These are phyloP conservation scores for Quercus phellos DNA, from an alignment of 331 rosid genomes.

Conservation along the genomic window DNA sequence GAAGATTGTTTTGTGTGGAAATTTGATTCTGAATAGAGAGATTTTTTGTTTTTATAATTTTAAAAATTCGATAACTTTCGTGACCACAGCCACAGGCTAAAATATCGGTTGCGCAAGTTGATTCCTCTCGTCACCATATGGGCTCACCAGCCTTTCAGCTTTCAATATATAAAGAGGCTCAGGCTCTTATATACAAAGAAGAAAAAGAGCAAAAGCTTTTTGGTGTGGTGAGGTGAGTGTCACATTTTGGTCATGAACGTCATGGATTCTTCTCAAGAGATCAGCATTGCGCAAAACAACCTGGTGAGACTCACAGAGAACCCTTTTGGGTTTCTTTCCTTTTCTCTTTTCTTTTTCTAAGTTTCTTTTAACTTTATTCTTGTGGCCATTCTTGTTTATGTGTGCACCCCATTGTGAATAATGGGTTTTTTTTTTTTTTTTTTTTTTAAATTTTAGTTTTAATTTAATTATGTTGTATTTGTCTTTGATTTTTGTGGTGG, in stretches of 20 bases:
- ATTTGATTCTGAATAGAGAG: no score
- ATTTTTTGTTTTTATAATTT: no score
- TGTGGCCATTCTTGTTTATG: background rate
- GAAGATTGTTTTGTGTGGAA: no score
- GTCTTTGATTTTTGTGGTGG: background rate
- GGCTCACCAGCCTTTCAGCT: background rate
- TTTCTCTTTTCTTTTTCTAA: background rate
- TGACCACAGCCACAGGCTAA: background rate
- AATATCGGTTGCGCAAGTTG: constrained; percentile 2
- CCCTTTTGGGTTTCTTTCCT: background rate
- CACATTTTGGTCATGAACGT: background rate
- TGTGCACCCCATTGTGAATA: constrained; percentile 4
- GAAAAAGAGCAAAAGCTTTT: no score
- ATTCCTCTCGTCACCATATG: background rate
- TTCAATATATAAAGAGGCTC: background rate
- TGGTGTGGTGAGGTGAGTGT: background rate
- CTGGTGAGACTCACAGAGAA: constrained; percentile 18
- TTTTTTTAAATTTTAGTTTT: no score
- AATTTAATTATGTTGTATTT: background rate
- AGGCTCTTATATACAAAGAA: no score
- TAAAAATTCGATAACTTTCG: background rate
- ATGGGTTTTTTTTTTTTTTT: no score
- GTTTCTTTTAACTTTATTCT: background rate
- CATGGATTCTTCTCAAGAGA: constrained; percentile 26
- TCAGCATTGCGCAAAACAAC: constrained; percentile 34